phyloP scores from a whole-genome alignment of 495 filamentous ascomycete species.

The Pyronema domesticum region DNA sequence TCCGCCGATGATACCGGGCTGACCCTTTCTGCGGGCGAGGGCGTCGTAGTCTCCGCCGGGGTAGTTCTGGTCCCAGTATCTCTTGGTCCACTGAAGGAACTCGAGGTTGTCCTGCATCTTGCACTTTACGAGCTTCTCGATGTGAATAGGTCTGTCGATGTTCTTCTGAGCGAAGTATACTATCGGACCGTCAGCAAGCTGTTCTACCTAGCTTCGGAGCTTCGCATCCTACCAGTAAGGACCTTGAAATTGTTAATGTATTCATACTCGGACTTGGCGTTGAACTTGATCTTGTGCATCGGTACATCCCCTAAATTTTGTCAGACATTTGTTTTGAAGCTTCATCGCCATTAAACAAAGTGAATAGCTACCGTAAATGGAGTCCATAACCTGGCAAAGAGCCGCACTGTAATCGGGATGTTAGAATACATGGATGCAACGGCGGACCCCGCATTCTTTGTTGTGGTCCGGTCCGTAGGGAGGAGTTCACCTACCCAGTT shows the following conservation, averaged over 20 bases:
- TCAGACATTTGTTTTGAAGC: conserved; percentile 7
- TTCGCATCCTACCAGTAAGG: conserved; percentile 50
- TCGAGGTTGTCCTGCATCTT: conserved; percentile 99
- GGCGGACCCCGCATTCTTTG: not conserved
- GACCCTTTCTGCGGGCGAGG: conserved; percentile 62
- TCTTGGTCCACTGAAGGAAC: conserved; percentile 92
- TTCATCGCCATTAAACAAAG: not conserved
- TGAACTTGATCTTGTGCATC: conserved; percentile 95
- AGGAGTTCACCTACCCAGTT: conserved; percentile 56
- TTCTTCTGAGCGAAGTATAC: conserved; percentile 56
- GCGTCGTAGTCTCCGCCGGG: conserved; percentile 94
- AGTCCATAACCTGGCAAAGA: conserved; percentile 92
- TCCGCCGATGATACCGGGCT: conserved; percentile 38
- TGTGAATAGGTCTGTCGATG: conserved; percentile 72
- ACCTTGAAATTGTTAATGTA: conserved; percentile 97
- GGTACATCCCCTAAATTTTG: conserved; percentile 56
- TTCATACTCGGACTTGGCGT: conserved; percentile 88
- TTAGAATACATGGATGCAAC: not conserved
- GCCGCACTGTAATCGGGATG: conserved; percentile 48
- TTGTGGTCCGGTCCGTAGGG: not conserved
- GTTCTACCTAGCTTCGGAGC: too few relatives aligned
- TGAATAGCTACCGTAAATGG: conserved; percentile 57
- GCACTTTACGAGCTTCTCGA: conserved; percentile 81
- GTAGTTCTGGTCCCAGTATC: conserved; percentile 95
- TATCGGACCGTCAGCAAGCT: not conserved